These are phyloP conservation scores for Dioscorea cayenensis DNA, from an alignment of 116 monocot species.

Conservation along the genomic window DNA sequence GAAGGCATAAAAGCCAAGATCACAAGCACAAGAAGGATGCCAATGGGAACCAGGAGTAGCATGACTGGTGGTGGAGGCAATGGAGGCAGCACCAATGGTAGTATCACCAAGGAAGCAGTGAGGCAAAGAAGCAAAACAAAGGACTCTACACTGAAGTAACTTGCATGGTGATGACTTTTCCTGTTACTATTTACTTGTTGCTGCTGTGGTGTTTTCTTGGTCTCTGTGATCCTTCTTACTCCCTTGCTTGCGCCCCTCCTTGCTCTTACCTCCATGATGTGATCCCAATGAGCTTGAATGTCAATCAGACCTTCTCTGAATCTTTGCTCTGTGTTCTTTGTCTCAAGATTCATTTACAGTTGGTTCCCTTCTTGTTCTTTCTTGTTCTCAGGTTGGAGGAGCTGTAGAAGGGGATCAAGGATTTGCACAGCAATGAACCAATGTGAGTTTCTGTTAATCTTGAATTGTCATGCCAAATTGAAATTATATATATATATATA, in stretches of 20 bases:
- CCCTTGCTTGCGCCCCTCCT: slow-evolving; percentile 2
- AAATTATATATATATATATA: no score
- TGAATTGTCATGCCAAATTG: no score
- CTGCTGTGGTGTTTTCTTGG: neutral
- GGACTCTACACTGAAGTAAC: slow-evolving; percentile 36
- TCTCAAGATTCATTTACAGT: neutral
- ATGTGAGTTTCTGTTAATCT: no score
- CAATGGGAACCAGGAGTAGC: slow-evolving; percentile 44
- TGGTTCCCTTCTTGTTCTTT: no score
- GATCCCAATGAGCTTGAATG: neutral
- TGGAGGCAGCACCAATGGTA: slow-evolving; percentile 48
- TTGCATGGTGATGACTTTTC: slow-evolving; percentile 2
- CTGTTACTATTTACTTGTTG: neutral
- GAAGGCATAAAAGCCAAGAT: slow-evolving; percentile 47
- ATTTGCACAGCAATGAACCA: no score
- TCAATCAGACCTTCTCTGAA: neutral
- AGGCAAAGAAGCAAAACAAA: slow-evolving; percentile 33
- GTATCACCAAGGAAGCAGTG: slow-evolving; percentile 34
- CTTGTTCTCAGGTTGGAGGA: no score
- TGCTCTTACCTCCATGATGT: neutral
- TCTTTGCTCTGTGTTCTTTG: neutral
- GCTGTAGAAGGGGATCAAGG: no score
- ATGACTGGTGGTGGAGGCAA: slow-evolving; percentile 49
- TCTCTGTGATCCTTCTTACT: neutral
- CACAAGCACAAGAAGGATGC: slow-evolving; percentile 34